Evolutionary conservation across 208 protist species (phyloP).

Genomic region (Acanthamoeba lenticulata): DNA sequence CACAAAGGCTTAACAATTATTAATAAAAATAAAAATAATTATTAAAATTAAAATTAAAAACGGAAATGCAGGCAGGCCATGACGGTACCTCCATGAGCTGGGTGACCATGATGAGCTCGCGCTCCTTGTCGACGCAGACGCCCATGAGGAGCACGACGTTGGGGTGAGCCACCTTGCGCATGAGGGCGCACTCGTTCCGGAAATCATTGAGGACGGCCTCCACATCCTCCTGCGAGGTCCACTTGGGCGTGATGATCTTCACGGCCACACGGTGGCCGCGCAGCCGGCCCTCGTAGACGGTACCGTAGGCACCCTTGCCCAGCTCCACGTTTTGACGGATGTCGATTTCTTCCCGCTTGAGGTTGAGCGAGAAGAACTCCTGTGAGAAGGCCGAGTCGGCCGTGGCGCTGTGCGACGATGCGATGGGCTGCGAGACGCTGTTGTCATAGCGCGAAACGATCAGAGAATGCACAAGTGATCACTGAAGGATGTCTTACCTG

Average conservation of each 20-base stretch:
- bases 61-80: too few species aligned
- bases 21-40: not conserved
- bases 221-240: conserved; percentile 40
- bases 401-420: not conserved
- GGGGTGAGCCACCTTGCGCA: conserved; percentile 47
- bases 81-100: conserved; percentile 60
- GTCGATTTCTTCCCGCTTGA: conserved; percentile 49
- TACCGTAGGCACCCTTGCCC: conserved; percentile 49
- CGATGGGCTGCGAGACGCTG: not conserved
- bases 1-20: too few species aligned
- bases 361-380: conserved; percentile 67
- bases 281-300: conserved; percentile 53
- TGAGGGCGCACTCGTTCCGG: conserved; percentile 60
- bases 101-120: conserved; percentile 62
- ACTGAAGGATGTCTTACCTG: not conserved
- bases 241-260: conserved; percentile 65
- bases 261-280: conserved; percentile 21
- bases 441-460: not conserved
- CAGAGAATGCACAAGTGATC: not conserved
- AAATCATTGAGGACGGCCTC: conserved; percentile 57
- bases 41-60: too few species aligned
- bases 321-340: not conserved
- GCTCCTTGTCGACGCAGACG: conserved; percentile 60
- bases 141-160: conserved; percentile 62
- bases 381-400: conserved; percentile 4